Conservation (phyloP, 176 grass and related monocot genomes). For the Stipa capillata region DNA sequence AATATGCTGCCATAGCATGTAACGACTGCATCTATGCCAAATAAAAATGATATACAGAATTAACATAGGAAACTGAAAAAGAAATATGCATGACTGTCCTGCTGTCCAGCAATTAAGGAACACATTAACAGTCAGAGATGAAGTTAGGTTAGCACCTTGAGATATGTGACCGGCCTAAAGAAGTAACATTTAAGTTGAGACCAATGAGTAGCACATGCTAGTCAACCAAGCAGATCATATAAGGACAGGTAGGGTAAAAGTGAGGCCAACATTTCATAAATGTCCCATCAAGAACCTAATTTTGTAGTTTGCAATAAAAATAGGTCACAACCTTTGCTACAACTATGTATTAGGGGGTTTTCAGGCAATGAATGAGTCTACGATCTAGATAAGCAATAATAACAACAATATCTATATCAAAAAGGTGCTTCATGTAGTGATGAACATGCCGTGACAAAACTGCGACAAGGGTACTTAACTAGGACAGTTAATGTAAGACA, state of each 20-base stretch:
- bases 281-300: neutral
- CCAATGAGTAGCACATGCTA: neutral
- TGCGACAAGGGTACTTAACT: neutral
- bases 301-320: neutral
- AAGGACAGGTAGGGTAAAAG: neutral
- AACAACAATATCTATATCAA: neutral
- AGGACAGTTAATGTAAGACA: neutral
- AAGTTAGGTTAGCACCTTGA: neutral
- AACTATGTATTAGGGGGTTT: neutral
- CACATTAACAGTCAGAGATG: neutral
- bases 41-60: neutral
- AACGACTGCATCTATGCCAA: neutral
- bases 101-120: neutral
- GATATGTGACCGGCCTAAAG: neutral
- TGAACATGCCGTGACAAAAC: neutral
- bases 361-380: neutral
- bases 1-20: neutral
- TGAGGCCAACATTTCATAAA: slow-evolving; percentile 5
- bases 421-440: neutral
- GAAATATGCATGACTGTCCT: neutral
- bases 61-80: neutral
- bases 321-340: neutral
- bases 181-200: neutral
- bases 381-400: neutral
- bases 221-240: neutral